These are phyloP conservation scores for Vanrija humicola DNA, from an alignment of 1,284 basidiomycete species.

Conservation along the genomic window DNA sequence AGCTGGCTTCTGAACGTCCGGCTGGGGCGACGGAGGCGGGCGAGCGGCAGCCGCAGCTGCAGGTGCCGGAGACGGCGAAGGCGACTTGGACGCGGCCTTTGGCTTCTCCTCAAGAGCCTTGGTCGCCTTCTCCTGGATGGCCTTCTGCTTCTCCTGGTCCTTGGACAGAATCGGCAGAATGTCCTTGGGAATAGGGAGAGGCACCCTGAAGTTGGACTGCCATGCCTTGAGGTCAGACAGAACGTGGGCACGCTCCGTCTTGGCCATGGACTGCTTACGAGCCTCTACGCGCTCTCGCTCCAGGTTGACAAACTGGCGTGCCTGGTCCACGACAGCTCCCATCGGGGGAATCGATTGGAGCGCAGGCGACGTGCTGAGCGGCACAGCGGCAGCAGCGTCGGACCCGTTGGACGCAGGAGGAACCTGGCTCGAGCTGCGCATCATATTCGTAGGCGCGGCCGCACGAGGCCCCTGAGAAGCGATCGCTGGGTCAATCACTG, in stretches of 20 bases:
- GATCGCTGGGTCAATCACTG: conserved; percentile 21
- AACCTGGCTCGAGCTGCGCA: conserved; percentile 17
- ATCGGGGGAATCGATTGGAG: conserved; percentile 6
- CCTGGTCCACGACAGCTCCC: conserved; percentile 50
- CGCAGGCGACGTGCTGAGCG: conserved; percentile 2
- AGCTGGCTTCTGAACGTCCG: conserved; percentile 24
- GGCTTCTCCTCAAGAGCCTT: conserved; percentile 55
- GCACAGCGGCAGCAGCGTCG: conserved; percentile 6
- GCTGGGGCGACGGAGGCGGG: conserved; percentile 29
- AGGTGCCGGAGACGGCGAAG: conserved; percentile 11
- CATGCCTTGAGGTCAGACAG: conserved; percentile 88
- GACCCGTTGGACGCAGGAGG: conserved; percentile 17
- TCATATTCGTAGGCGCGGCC: conserved; percentile 7
- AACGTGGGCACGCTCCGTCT: conserved; percentile 61
- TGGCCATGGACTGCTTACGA: conserved; percentile 83
- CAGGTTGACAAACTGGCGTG: conserved; percentile 82
- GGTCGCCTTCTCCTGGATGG: conserved; percentile 75
- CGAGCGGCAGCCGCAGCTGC: conserved; percentile 18
- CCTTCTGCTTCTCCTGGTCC: conserved; percentile 79
- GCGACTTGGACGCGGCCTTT: conserved; percentile 19
- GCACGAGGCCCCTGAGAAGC: conserved; percentile 15
- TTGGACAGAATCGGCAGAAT: conserved; percentile 87
- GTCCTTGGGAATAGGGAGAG: conserved; percentile 89
- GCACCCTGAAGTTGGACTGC: conserved; percentile 89
- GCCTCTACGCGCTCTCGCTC: conserved; percentile 83